Conservation (phyloP, 805 yeast genomes). For the Isabelozyma heimii region DNA sequence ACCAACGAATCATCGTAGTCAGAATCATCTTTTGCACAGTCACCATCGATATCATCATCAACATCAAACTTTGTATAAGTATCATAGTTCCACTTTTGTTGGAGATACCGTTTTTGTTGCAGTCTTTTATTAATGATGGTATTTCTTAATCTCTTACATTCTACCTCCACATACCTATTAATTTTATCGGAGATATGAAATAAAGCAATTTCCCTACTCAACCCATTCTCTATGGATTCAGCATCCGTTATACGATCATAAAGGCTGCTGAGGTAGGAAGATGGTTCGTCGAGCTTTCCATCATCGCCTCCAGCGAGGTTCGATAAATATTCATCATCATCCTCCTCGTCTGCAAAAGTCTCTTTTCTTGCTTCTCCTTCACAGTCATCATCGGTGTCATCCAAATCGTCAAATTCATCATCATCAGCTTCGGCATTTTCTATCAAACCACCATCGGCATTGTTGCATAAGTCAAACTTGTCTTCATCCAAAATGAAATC, state of each 20-base stretch:
- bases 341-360: conserved; percentile 5
- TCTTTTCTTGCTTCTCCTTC: neutral
- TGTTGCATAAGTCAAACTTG: conserved; percentile 28
- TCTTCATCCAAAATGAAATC: conserved; percentile 31
- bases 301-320: conserved; percentile 11
- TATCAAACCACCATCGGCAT: conserved; percentile 16
- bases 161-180: conserved; percentile 27
- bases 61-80: conserved; percentile 39
- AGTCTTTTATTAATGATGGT: conserved; percentile 32
- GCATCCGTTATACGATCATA: conserved; percentile 33
- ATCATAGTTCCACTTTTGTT: conserved; percentile 39
- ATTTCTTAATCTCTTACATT: conserved; percentile 27
- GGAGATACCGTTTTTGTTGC: conserved; percentile 28
- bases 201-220: conserved; percentile 33
- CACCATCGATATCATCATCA: conserved; percentile 23
- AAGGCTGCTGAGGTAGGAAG: conserved; percentile 19
- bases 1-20: conserved; percentile 42
- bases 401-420: conserved; percentile 21
- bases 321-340: conserved; percentile 4
- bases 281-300: conserved; percentile 7
- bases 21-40: conserved; percentile 11
- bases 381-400: conserved; percentile 21
- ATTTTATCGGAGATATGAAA: conserved; percentile 31
- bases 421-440: conserved; percentile 29
- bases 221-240: conserved; percentile 29